These are phyloP conservation scores for Ceratobasidium sp. DNA, from an alignment of 1,284 basidiomycete species.

Conservation along the genomic window DNA sequence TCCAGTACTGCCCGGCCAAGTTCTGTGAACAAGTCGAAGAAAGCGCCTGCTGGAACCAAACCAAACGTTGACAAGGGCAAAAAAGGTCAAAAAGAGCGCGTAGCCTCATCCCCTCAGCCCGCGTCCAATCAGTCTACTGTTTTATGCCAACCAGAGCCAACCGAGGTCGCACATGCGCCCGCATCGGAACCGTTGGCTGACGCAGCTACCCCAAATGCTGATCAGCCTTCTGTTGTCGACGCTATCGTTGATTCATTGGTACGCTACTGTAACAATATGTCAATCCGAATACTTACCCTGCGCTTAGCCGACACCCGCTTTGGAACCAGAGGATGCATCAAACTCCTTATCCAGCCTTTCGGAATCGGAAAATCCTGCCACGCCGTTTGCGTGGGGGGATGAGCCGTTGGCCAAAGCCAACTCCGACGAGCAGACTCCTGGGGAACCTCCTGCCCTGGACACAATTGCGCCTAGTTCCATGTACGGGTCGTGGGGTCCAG, in stretches of 20 bases:
- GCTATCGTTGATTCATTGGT: slow-evolving; percentile 1
- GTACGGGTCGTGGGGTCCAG: slow-evolving; percentile 21
- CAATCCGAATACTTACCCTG: too few relatives aligned
- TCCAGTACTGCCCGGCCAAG: not conserved
- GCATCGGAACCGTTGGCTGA: not conserved
- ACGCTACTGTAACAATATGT: too few relatives aligned
- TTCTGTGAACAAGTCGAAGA: not conserved
- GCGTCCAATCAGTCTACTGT: too few relatives aligned
- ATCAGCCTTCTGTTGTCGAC: not conserved
- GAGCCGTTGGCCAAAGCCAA: not conserved
- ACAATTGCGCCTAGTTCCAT: slow-evolving; percentile 4
- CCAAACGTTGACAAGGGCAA: not conserved
- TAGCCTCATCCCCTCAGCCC: not conserved
- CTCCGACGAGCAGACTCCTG: not conserved
- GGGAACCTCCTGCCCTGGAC: not conserved
- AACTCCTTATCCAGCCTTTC: not conserved
- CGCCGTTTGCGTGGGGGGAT: slow-evolving; percentile 19
- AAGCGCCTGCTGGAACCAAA: not conserved
- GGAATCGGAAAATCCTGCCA: not conserved
- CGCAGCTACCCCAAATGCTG: not conserved
- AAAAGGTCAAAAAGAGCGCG: not conserved
- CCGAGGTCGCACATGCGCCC: not conserved
- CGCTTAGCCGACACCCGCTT: not conserved
- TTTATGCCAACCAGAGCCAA: not conserved
- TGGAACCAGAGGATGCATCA: not conserved